Evolutionary conservation across 495 filamentous ascomycete species (phyloP).

Genomic region (Penicillium robsamsonii): DNA sequence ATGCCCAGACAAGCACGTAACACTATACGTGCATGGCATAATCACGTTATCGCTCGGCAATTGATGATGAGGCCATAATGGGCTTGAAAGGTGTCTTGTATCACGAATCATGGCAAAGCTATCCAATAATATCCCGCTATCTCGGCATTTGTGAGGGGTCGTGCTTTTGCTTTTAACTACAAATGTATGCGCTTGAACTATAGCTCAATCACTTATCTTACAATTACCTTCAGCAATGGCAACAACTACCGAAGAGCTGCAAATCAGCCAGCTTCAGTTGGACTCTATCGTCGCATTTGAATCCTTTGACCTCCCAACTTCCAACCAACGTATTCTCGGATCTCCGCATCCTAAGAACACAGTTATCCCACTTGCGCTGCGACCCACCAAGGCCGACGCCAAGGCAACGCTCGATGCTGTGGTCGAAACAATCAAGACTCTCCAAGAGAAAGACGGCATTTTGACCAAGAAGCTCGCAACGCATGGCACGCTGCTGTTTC

Average conservation of each 20-base stretch:
- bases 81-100: neutral
- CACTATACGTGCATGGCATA: conserved; percentile 10
- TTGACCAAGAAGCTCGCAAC: conserved; percentile 61
- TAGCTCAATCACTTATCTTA: neutral
- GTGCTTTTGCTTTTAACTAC: neutral
- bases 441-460: conserved; percentile 50
- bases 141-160: conserved; percentile 17
- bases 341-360: conserved; percentile 42
- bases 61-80: neutral
- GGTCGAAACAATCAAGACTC: conserved; percentile 29
- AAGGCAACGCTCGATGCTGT: conserved; percentile 31
- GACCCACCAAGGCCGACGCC: conserved; percentile 21
- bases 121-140: conserved; percentile 4
- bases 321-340: conserved; percentile 42
- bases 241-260: conserved; percentile 4
- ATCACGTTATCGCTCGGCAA: neutral
- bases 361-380: conserved; percentile 43
- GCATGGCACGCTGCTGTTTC: conserved; percentile 37
- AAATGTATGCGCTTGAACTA: neutral
- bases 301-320: conserved; percentile 71
- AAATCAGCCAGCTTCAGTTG: conserved; percentile 6
- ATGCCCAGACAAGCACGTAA: conserved; percentile 16
- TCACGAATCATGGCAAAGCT: neutral
- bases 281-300: conserved; percentile 26
- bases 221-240: conserved; percentile 8